Evolutionary conservation across 2,329 filamentous ascomycete genomes (phyloP).

Genomic region (Aspergillus pseudoviridinutans): DNA sequence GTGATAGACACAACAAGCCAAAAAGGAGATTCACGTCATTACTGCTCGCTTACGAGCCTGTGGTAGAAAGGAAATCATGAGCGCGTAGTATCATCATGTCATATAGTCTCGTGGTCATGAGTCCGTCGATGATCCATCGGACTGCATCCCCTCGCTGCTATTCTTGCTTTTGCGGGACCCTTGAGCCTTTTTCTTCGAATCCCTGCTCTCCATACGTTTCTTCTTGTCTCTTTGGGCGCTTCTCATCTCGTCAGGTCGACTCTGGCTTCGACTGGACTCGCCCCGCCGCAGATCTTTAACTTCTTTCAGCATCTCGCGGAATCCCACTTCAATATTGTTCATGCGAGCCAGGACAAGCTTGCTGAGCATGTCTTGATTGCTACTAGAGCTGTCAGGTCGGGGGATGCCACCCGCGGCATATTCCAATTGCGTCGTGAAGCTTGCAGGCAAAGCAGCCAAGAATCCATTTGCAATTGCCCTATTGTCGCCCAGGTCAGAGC

Average conservation of each 20-base stretch:
- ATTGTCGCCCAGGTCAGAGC: constrained; percentile 68
- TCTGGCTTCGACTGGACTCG: constrained; percentile 29
- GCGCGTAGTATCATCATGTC: background rate
- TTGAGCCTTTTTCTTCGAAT: constrained; percentile 16
- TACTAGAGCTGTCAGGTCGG: constrained; percentile 37
- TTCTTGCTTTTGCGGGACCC: constrained; percentile 16
- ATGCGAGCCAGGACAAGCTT: constrained; percentile 82
- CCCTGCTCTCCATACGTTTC: constrained; percentile 24
- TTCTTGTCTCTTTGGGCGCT: constrained; percentile 22
- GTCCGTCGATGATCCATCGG: background rate
- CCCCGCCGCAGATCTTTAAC: constrained; percentile 60
- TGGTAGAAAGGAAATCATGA: background rate
- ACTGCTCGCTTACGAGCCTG: background rate
- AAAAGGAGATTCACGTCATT: background rate
- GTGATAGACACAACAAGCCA: background rate
- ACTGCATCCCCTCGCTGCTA: constrained; percentile 15
- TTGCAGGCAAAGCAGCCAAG: constrained; percentile 63
- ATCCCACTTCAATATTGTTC: constrained; percentile 89
- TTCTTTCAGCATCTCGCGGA: constrained; percentile 79
- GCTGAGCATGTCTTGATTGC: constrained; percentile 69
- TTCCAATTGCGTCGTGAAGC: constrained; percentile 77
- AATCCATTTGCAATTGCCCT: constrained; percentile 58
- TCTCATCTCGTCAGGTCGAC: constrained; percentile 23
- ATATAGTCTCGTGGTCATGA: background rate
- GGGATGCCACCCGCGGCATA: constrained; percentile 63